Evolutionary conservation across 2,329 filamentous ascomycete genomes (phyloP), one percentile per base, ranked within the genome.

Genomic region (Diatrype stigma): DNA sequence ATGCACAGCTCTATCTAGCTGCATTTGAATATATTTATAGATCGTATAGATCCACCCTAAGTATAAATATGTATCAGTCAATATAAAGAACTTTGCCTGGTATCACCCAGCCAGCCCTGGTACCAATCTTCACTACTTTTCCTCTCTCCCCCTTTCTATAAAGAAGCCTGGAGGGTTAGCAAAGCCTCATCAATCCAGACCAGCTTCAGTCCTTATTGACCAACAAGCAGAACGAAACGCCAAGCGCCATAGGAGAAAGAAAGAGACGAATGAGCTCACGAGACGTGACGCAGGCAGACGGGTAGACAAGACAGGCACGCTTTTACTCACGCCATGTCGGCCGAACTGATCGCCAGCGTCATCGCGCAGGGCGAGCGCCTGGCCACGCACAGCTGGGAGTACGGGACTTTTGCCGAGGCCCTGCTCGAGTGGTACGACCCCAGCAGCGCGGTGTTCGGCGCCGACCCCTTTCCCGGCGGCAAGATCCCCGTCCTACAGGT

Each of bases 401-500:
- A 57, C 40, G 61, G 61, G 22, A 48, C 59, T 2, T 62, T 62
- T 26, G 52, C 61, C 12, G 60, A 63, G 42, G 50, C 60, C 2
- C 51, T 63, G 28, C 44, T 63, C 7, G 61, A 63, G 45, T 63
- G 60, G 60, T 50, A 63, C 21, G 47, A 57, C 32, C 60, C 60
- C 30, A 51, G 49, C 7, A 42, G 51, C 22, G 60, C 61, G n/a
- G 61, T 63, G 12, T 63, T 60, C 40, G 52, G 57, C 45, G 30
- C 49, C 23, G 51, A 54, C 30, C 34, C 60, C 6, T 62, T 72
- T n/a, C 56, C 71, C 6, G 65, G 62, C 42, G 61, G 68, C 51
- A 66, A 70, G 50, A 64, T 73, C 17, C 62, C 68, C 2, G 56
- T 63, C 2, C 51, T 71, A 30, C 60, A 67, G 45, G 67, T 66